These are phyloP conservation scores for Lanzia echinophila DNA, from an alignment of 2,329 filamentous ascomycete species.

Conservation along the genomic window DNA sequence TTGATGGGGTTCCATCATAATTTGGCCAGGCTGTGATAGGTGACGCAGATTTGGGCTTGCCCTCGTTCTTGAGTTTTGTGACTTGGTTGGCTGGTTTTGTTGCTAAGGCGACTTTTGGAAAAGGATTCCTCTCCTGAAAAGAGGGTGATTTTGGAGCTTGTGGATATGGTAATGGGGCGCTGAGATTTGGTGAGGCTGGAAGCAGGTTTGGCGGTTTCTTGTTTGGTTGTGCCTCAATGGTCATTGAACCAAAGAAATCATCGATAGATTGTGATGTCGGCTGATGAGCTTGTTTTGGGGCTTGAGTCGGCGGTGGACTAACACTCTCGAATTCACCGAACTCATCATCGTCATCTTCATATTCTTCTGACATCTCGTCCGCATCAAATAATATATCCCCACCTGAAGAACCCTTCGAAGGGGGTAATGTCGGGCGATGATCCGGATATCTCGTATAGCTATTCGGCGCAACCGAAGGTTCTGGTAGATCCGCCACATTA, in stretches of 20 bases:
- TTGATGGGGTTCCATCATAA: constrained; percentile 16
- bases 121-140: constrained; percentile 48
- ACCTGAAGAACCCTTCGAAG: constrained; percentile 15
- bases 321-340: constrained; percentile 64
- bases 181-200: constrained; percentile 27
- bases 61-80: constrained; percentile 26
- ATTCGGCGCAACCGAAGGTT: constrained; percentile 1
- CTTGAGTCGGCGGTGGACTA: constrained; percentile 23
- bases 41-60: constrained; percentile 28
- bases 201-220: constrained; percentile 31
- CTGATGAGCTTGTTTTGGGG: constrained; percentile 15
- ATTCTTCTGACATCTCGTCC: constrained; percentile 29
- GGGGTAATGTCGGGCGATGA: background rate
- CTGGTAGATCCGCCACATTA: constrained; percentile 14
- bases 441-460: constrained; percentile 5
- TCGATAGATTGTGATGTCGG: constrained; percentile 24
- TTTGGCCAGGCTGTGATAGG: constrained; percentile 29
- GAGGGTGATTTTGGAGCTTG: constrained; percentile 46
- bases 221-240: constrained; percentile 23
- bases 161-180: constrained; percentile 35
- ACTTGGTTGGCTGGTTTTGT: constrained; percentile 32
- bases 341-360: constrained; percentile 49
- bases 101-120: constrained; percentile 42
- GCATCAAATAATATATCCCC: constrained; percentile 32
- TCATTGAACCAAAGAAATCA: constrained; percentile 27